These are phyloP conservation scores for Pichia sp. DNA, from an alignment of 1,139 yeast species.

Conservation along the genomic window DNA sequence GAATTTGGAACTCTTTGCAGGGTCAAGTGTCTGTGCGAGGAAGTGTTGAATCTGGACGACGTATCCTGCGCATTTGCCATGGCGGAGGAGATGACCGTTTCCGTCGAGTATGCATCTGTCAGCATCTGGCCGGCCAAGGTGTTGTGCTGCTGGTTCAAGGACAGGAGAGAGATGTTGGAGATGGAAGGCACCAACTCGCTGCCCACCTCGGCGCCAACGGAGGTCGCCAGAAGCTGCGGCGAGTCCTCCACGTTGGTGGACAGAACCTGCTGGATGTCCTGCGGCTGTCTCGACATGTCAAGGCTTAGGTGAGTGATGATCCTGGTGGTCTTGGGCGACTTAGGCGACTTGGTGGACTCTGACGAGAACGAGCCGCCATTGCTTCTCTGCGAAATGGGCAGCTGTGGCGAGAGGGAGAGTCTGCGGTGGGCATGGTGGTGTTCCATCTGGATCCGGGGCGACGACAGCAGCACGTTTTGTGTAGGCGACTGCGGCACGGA, in stretches of 20 bases:
- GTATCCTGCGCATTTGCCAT: background rate
- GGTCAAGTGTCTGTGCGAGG: conserved; percentile 5
- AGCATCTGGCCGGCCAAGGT: conserved; percentile 4
- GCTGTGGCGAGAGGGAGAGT: conserved; percentile 6
- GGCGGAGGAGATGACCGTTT: background rate
- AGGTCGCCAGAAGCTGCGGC: conserved; percentile 50
- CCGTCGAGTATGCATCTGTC: background rate
- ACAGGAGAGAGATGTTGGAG: conserved; percentile 50
- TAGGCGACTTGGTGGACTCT: conserved; percentile 3
- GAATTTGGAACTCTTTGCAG: conserved; percentile 6
- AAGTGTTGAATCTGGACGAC: background rate
- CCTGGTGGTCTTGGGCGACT: background rate
- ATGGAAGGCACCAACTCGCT: conserved; percentile 52
- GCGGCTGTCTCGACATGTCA: conserved; percentile 2
- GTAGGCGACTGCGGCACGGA: conserved; percentile 5
- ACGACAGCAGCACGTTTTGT: background rate
- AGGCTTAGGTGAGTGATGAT: conserved; percentile 3
- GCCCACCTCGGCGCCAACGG: conserved; percentile 48
- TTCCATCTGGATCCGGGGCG: background rate
- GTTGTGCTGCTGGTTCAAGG: conserved; percentile 33
- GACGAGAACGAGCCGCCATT: conserved; percentile 5
- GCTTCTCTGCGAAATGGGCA: background rate
- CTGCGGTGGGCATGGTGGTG: background rate
- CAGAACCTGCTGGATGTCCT: background rate
- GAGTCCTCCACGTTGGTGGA: conserved; percentile 38